A percentile compares a stretch with the other conserved stretches of the same genome.
Conservation (phyloP, 345 rosid species). For the Orychophragmus violaceus region DNA sequence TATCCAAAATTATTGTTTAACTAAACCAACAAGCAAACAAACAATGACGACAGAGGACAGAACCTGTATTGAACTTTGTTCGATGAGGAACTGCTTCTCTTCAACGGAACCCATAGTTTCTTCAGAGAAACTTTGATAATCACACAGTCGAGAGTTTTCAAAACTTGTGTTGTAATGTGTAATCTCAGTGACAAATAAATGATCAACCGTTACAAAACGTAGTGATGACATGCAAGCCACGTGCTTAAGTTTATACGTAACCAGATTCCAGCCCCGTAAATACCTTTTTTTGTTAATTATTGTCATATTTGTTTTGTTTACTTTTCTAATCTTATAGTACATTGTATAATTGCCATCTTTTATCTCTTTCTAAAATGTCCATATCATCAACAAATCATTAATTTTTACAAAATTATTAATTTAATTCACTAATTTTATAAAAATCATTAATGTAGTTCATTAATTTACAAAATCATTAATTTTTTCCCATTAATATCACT, state of each 20-base stretch:
- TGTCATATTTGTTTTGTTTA: neutral
- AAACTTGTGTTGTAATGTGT: neutral
- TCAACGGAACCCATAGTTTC: neutral
- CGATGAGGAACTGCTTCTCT: conserved; percentile 1
- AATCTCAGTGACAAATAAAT: too few species aligned
- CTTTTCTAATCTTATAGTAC: too few species aligned
- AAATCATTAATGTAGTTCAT: too few species aligned
- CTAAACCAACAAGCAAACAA: neutral
- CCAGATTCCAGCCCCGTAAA: neutral
- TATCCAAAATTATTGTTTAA: neutral
- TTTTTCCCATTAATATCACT: too few species aligned
- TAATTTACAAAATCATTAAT: too few species aligned
- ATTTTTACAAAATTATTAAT: too few species aligned
- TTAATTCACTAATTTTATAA: too few species aligned
- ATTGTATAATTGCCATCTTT: too few species aligned
- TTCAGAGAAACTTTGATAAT: neutral
- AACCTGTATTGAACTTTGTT: conserved; percentile 3
- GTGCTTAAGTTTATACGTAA: neutral
- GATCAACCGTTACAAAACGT: neutral
- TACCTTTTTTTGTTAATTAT: too few species aligned
- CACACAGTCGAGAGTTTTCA: neutral
- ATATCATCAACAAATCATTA: too few species aligned
- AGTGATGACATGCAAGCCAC: neutral
- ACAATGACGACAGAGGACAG: too few species aligned
- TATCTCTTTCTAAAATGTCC: too few species aligned